phyloP scores from a whole-genome alignment of 2,329 filamentous ascomycete species.

The Aspergillus unguis region DNA sequence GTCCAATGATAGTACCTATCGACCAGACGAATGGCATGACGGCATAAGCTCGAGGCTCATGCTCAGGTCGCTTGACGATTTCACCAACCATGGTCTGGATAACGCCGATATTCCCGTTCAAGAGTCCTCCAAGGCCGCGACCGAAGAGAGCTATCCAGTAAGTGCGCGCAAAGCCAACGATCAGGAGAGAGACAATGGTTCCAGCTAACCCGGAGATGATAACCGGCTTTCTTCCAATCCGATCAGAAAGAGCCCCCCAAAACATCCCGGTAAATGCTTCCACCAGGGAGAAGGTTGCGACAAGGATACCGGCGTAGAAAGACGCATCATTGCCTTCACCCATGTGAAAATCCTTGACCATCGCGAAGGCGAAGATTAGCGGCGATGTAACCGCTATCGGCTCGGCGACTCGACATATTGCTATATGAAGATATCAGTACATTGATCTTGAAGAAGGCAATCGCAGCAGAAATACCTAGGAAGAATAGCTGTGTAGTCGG shows the following conservation, averaged over 20 bases:
- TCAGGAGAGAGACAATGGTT: slow-evolving; percentile 76
- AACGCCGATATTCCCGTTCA: slow-evolving; percentile 90
- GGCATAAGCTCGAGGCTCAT: slow-evolving; percentile 82
- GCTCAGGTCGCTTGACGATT: slow-evolving; percentile 75
- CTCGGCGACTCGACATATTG: slow-evolving; percentile 87
- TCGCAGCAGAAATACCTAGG: slow-evolving; percentile 59
- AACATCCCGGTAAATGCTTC: slow-evolving; percentile 83
- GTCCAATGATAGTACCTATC: slow-evolving; percentile 83
- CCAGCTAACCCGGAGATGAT: slow-evolving; percentile 76
- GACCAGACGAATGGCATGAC: slow-evolving; percentile 95
- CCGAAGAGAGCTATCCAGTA: slow-evolving; percentile 80
- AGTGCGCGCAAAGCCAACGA: slow-evolving; percentile 78
- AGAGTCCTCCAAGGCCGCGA: slow-evolving; percentile 70
- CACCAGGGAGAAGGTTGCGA: slow-evolving; percentile 78
- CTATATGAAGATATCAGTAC: slow-evolving; percentile 43
- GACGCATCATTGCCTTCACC: slow-evolving; percentile 72
- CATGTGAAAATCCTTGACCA: slow-evolving; percentile 72
- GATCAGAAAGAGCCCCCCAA: slow-evolving; percentile 81
- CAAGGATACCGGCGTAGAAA: slow-evolving; percentile 82
- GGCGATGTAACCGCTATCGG: slow-evolving; percentile 86
- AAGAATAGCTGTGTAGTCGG: slow-evolving; percentile 79
- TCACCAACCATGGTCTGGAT: slow-evolving; percentile 93
- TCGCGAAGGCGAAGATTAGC: slow-evolving; percentile 85
- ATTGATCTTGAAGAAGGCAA: not conserved
- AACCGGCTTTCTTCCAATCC: slow-evolving; percentile 79